Evolutionary conservation across 2,329 filamentous ascomycete genomes (phyloP).

Genomic region (Neofusicoccum ribis): DNA sequence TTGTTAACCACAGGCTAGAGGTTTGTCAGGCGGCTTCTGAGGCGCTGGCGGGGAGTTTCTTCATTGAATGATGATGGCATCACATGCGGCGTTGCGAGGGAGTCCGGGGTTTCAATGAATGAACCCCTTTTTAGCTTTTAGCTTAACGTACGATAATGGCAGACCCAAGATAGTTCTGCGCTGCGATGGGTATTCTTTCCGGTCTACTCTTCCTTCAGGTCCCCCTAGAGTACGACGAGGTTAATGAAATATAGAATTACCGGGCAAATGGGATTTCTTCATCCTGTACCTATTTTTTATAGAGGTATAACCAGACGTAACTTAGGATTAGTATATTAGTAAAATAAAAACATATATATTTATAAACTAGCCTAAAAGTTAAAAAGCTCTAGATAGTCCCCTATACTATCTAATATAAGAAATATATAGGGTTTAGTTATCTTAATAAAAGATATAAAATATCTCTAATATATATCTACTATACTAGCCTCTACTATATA

Average conservation of each 20-base stretch:
- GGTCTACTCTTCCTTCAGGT: background rate
- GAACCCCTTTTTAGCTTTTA: background rate
- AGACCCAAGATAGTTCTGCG: background rate
- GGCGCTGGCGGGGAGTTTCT: background rate
- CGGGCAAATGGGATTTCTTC: background rate
- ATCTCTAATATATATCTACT: too few species aligned
- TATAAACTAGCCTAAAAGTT: too few species aligned
- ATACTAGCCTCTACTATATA: too few species aligned
- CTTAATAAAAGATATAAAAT: too few species aligned
- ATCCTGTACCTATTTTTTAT: background rate
- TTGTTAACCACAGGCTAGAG: background rate
- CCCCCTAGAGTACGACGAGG: background rate
- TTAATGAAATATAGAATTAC: background rate
- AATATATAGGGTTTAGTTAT: too few species aligned
- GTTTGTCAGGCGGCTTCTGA: background rate
- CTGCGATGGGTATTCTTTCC: background rate
- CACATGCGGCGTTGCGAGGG: slow-evolving; percentile 2
- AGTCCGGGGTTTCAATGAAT: background rate
- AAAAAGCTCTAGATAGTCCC: too few species aligned
- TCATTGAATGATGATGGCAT: background rate
- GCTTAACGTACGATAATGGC: background rate
- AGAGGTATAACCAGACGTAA: background rate
- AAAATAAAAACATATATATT: background rate
- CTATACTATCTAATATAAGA: too few species aligned
- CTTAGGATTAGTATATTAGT: background rate